Conservation (phyloP, 2,329 filamentous ascomycete genomes). For the Pyrenochaeta sp. region DNA sequence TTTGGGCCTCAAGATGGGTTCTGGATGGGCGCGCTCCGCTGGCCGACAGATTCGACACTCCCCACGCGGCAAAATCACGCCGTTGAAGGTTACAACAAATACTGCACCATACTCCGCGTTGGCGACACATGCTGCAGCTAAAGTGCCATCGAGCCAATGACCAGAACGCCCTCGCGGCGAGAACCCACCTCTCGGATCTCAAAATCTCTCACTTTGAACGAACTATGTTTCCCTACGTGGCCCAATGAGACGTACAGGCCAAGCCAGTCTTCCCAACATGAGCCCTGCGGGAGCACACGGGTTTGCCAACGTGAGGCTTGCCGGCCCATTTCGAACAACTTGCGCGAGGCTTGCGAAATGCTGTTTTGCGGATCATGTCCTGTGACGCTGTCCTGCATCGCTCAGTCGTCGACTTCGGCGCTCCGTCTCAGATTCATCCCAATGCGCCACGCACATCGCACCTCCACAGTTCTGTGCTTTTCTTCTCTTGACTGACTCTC, state of each 20-base stretch:
- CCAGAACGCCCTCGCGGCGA: slow-evolving; percentile 24
- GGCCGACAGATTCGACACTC: slow-evolving; percentile 25
- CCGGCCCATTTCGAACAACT: slow-evolving; percentile 33
- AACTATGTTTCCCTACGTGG: slow-evolving; percentile 45
- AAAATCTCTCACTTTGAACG: slow-evolving; percentile 38
- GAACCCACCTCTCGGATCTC: slow-evolving; percentile 39
- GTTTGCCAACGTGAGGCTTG: slow-evolving; percentile 42
- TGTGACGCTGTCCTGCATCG: slow-evolving; percentile 45
- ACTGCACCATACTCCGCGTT: slow-evolving; percentile 35
- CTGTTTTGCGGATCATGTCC: slow-evolving; percentile 32
- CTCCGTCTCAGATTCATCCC: slow-evolving; percentile 30
- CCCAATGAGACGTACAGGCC: slow-evolving; percentile 43
- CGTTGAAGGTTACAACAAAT: slow-evolving; percentile 30
- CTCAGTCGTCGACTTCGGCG: slow-evolving; percentile 36
- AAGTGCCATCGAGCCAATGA: slow-evolving; percentile 35
- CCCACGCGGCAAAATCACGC: slow-evolving; percentile 30
- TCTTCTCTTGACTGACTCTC: slow-evolving; percentile 27
- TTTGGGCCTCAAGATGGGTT: slow-evolving; percentile 28
- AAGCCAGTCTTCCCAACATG: slow-evolving; percentile 32
- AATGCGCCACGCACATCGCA: slow-evolving; percentile 41
- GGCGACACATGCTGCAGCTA: slow-evolving; percentile 39
- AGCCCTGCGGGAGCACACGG: slow-evolving; percentile 35
- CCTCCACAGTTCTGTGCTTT: slow-evolving; percentile 36
- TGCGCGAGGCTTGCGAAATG: slow-evolving; percentile 36
- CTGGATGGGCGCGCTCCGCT: slow-evolving; percentile 28